These are phyloP conservation scores for Coemansia sp. DNA, from an alignment of 192 early-diverging fungal genomes.

Conservation along the genomic window DNA sequence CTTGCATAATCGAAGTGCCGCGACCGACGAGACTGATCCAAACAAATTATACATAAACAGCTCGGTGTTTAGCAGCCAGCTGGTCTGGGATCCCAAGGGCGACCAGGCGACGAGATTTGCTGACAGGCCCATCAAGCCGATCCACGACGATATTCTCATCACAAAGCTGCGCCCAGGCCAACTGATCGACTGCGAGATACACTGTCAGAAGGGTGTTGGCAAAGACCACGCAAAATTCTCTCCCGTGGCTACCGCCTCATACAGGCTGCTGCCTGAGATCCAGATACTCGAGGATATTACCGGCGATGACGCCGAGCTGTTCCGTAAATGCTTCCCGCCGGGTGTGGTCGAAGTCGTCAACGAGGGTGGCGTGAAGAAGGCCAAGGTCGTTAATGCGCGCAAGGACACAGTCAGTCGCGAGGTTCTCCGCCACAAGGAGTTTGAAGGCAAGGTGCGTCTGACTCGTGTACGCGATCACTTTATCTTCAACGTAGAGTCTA, in stretches of 20 bases:
- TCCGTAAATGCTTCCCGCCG: constrained; percentile 82
- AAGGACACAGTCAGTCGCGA: constrained; percentile 96
- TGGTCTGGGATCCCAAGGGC: constrained; percentile 91
- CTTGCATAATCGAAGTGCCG: constrained; percentile 62
- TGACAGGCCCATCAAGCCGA: constrained; percentile 70
- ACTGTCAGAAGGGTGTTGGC: constrained; percentile 91
- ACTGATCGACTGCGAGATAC: constrained; percentile 78
- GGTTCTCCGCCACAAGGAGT: constrained; percentile 89
- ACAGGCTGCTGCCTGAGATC: constrained; percentile 93
- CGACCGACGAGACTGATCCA: constrained; percentile 70
- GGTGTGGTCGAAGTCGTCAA: constrained; percentile 82
- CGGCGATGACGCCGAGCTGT: constrained; percentile 79
- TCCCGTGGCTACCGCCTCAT: constrained; percentile 94
- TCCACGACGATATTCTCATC: constrained; percentile 90
- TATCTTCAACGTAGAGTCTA: constrained; percentile 95
- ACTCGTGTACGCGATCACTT: constrained; percentile 95
- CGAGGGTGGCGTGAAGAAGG: constrained; percentile 70
- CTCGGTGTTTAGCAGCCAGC: constrained; percentile 72
- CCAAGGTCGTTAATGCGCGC: constrained; percentile 84
- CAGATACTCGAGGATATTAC: constrained; percentile 80
- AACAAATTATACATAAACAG: constrained; percentile 73
- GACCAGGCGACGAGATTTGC: constrained; percentile 77
- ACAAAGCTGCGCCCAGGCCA: constrained; percentile 94
- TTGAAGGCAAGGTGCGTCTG: constrained; percentile 86
- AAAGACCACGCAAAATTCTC: constrained; percentile 98